Evolutionary conservation across 129 eudicot genomes (phyloP).

Genomic region (Flaveria ramosissima): DNA sequence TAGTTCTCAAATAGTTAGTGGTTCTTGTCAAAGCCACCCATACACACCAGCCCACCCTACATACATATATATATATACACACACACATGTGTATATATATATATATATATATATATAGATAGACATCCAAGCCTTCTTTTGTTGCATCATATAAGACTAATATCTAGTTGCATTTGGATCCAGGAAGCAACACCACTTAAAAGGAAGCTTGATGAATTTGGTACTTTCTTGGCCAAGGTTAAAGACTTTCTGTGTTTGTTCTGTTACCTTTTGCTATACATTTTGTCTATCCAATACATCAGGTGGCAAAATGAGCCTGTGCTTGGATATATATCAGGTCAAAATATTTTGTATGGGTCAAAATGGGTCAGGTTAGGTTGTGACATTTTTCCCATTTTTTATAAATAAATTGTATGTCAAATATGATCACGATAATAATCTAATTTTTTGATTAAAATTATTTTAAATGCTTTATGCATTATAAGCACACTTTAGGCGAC

Average conservation of each 20-base stretch:
- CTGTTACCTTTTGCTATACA: slow-evolving; percentile 17
- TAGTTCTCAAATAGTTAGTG: background rate
- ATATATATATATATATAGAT: background rate
- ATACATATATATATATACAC: too few relatives aligned
- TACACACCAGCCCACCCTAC: too few relatives aligned
- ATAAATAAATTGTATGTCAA: background rate
- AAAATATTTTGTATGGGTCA: background rate
- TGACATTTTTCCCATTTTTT: background rate
- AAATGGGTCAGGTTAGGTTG: background rate
- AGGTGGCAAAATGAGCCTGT: background rate
- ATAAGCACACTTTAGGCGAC: background rate
- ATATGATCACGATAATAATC: background rate
- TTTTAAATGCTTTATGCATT: background rate
- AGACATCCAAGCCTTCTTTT: background rate
- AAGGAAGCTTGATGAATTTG: slow-evolving; percentile 95
- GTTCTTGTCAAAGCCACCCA: background rate
- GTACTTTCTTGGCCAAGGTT: slow-evolving; percentile 96
- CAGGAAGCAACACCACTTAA: slow-evolving; percentile 96
- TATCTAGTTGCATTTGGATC: slow-evolving; percentile 25
- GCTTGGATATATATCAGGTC: background rate
- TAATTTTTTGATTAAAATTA: background rate
- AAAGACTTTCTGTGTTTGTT: slow-evolving; percentile 15
- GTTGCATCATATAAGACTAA: background rate
- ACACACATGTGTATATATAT: too few relatives aligned
- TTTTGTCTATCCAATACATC: slow-evolving; percentile 4